These are phyloP conservation scores for Sanghuangporus baumii DNA, from an alignment of 1,284 basidiomycete genomes.

Conservation along the genomic window DNA sequence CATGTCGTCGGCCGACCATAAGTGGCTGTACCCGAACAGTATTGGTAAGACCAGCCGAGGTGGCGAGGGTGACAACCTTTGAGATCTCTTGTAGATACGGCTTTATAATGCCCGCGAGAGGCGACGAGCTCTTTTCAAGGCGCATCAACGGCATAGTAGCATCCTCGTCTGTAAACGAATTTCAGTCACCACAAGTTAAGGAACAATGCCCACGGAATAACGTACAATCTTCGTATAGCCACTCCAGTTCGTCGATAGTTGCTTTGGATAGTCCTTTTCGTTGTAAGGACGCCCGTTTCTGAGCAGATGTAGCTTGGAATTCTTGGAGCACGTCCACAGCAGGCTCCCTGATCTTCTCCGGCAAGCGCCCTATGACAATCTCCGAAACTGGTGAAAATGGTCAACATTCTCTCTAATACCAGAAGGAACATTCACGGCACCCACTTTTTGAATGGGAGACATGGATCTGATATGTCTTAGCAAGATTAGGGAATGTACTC, in stretches of 20 bases:
- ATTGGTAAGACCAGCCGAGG: conserved; percentile 55
- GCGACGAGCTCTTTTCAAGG: conserved; percentile 57
- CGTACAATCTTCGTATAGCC: conserved; percentile 56
- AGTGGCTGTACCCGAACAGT: conserved; percentile 67
- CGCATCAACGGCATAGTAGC: conserved; percentile 49
- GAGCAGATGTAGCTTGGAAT: conserved; percentile 54
- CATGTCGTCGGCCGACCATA: conserved; percentile 58
- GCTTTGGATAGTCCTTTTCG: conserved; percentile 61
- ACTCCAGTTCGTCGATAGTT: conserved; percentile 64
- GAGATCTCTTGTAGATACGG: conserved; percentile 58
- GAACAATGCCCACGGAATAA: conserved; percentile 2
- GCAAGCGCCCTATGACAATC: conserved; percentile 53
- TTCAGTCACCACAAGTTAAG: neutral
- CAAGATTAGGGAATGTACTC: conserved; percentile 63
- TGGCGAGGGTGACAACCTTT: conserved; percentile 57
- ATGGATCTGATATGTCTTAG: conserved; percentile 61
- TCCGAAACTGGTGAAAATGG: conserved; percentile 51
- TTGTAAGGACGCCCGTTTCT: conserved; percentile 61
- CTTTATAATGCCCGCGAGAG: conserved; percentile 40
- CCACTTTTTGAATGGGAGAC: conserved; percentile 69
- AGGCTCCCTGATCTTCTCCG: conserved; percentile 43
- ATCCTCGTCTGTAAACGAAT: conserved; percentile 46
- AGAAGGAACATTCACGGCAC: conserved; percentile 22
- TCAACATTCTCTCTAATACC: conserved; percentile 7
- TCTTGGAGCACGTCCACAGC: conserved; percentile 60